Conservation (phyloP, 192 early-diverging fungal species). For the Spizellomyces sp. region DNA sequence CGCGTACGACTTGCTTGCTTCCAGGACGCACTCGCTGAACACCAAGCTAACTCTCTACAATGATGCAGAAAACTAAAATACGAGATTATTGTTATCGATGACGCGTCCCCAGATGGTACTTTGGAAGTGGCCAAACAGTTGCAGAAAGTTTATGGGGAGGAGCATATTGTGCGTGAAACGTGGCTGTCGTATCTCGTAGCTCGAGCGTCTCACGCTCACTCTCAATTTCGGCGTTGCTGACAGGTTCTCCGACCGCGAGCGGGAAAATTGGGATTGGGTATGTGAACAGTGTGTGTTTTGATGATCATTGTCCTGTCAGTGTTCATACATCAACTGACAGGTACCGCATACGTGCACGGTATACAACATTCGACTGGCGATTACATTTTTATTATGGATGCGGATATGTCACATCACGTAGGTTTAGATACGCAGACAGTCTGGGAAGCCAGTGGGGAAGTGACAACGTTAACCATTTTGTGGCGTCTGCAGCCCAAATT, state of each 20-base stretch:
- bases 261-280: slow-evolving; percentile 89
- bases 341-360: slow-evolving; percentile 95
- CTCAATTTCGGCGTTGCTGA: neutral
- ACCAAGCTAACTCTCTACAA: neutral
- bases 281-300: slow-evolving; percentile 16
- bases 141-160: slow-evolving; percentile 79
- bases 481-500: slow-evolving; percentile 78
- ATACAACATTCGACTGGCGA: slow-evolving; percentile 92
- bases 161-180: slow-evolving; percentile 71
- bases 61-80: slow-evolving; percentile 76
- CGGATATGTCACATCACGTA: slow-evolving; percentile 99
- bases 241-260: slow-evolving; percentile 88
- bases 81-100: slow-evolving; percentile 97
- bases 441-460: neutral
- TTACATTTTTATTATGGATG: slow-evolving; percentile 98
- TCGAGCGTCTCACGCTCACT: neutral
- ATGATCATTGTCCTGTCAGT: neutral
- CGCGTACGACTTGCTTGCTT: slow-evolving; percentile 32
- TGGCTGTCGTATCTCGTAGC: neutral
- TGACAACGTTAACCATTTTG: neutral
- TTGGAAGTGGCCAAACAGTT: slow-evolving; percentile 91
- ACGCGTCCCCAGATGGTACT: slow-evolving; percentile 93
- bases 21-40: neutral
- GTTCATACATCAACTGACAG: slow-evolving; percentile 20
- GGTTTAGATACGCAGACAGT: neutral